Evolutionary conservation across 352 stramenopile genomes (phyloP).

Genomic region (Pythium coloratum): DNA sequence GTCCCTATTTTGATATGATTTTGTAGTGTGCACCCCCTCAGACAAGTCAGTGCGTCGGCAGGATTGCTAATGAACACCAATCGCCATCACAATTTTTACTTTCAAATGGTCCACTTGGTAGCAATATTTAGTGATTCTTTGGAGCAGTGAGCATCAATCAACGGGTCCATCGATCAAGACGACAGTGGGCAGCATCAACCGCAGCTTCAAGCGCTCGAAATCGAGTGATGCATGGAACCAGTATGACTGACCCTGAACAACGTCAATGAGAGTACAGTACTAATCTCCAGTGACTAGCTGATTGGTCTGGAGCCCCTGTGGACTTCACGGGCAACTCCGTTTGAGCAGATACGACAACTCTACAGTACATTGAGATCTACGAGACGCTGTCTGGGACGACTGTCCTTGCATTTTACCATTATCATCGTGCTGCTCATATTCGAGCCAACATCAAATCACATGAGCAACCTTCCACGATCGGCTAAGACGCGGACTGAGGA

Average conservation of each 20-base stretch:
- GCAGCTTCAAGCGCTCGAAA: background rate
- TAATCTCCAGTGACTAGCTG: background rate
- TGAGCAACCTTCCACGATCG: background rate
- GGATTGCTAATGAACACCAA: background rate
- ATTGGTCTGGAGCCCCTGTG: background rate
- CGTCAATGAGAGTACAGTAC: background rate
- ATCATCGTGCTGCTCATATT: no score
- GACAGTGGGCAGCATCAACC: background rate
- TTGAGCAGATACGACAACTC: no score
- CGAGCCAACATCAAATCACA: background rate
- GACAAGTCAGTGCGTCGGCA: background rate
- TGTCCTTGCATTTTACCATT: no score
- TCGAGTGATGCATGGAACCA: background rate
- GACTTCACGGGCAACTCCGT: no score
- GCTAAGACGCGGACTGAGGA: background rate
- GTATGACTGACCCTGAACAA: background rate
- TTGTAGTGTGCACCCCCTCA: background rate
- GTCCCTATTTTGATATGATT: conserved; percentile 1
- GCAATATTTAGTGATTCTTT: background rate
- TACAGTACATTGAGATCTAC: no score
- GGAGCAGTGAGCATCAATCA: background rate
- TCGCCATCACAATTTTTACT: background rate
- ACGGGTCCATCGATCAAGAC: background rate
- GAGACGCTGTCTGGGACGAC: no score
- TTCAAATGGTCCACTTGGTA: background rate